Percentiles rank a stretch among this genome's conserved stretches.
phyloP scores from a whole-genome alignment of 2,329 filamentous ascomycete species.

The Sporothrix euskadiensis region DNA sequence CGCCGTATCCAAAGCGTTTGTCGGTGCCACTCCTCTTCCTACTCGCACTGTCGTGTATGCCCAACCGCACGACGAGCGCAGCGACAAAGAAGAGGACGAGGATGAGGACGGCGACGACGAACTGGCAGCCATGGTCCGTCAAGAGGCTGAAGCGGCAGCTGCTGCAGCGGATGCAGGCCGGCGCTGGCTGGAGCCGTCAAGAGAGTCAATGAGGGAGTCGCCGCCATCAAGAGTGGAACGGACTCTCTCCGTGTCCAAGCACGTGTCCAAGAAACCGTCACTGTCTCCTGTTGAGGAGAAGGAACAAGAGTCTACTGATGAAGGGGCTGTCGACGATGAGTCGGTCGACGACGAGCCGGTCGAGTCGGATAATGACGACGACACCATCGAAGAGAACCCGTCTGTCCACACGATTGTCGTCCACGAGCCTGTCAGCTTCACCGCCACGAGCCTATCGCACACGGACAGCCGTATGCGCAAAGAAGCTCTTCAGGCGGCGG shows the following conservation, averaged over 20 bases:
- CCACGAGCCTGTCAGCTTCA: constrained; percentile 7
- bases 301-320: neutral
- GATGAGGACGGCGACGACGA: neutral
- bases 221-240: neutral
- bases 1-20: constrained; percentile 12
- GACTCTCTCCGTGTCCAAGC: neutral
- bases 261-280: neutral
- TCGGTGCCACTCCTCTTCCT: neutral
- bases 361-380: neutral
- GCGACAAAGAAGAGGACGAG: neutral
- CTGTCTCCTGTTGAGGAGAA: constrained; percentile 13
- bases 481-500: neutral
- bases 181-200: constrained; percentile 17
- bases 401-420: constrained; percentile 24
- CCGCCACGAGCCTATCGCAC: neutral
- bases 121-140: constrained; percentile 7
- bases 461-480: constrained; percentile 27
- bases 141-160: constrained; percentile 2
- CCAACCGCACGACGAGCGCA: neutral
- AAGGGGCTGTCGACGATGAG: neutral
- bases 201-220: neutral
- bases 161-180: neutral
- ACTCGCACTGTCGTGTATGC: constrained; percentile 16
- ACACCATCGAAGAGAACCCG: neutral
- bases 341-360: neutral